phyloP scores from a whole-genome alignment of 1,284 basidiomycete genomes.

The Macrocystidia cucumis region DNA sequence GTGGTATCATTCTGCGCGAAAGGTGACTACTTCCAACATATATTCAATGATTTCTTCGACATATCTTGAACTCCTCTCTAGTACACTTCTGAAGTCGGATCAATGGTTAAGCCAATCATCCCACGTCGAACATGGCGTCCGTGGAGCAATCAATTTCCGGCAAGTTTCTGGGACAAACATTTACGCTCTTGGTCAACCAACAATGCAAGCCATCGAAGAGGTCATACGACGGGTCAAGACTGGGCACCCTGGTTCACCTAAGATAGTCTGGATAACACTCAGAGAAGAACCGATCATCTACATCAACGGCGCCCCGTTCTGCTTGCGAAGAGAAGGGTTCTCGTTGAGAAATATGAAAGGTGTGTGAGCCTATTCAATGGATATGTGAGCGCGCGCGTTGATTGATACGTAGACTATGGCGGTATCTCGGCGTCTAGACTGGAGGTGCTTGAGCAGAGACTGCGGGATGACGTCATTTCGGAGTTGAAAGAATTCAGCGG shows the following conservation, averaged over 20 bases:
- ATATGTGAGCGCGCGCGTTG: too few relatives aligned
- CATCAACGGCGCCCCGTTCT: constrained; percentile 84
- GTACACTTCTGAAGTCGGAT: constrained; percentile 86
- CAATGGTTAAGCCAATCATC: constrained; percentile 77
- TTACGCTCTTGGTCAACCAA: constrained; percentile 91
- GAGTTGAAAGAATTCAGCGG: constrained; percentile 85
- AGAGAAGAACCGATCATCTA: constrained; percentile 94
- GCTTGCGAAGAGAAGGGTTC: constrained; percentile 71
- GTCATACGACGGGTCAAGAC: constrained; percentile 70
- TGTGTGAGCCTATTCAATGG: too few relatives aligned
- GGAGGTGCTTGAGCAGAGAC: constrained; percentile 86
- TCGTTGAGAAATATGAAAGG: constrained; percentile 86
- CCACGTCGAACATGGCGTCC: constrained; percentile 59
- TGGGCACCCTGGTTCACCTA: constrained; percentile 51
- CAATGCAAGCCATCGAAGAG: constrained; percentile 82
- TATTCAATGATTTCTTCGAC: constrained; percentile 4
- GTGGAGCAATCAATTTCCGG: constrained; percentile 94
- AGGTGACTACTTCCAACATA: constrained; percentile 38
- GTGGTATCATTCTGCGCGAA: constrained; percentile 87
- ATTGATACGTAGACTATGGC: constrained; percentile 69
- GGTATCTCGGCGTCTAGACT: constrained; percentile 86
- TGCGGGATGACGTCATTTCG: constrained; percentile 83
- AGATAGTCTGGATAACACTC: constrained; percentile 88
- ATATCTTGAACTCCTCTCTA: constrained; percentile 18
- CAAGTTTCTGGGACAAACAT: constrained; percentile 80